Evolutionary conservation across 1,139 yeast genomes (phyloP), one percentile per base, ranked within the genome.

Genomic region (Magnusiomyces sp.): DNA sequence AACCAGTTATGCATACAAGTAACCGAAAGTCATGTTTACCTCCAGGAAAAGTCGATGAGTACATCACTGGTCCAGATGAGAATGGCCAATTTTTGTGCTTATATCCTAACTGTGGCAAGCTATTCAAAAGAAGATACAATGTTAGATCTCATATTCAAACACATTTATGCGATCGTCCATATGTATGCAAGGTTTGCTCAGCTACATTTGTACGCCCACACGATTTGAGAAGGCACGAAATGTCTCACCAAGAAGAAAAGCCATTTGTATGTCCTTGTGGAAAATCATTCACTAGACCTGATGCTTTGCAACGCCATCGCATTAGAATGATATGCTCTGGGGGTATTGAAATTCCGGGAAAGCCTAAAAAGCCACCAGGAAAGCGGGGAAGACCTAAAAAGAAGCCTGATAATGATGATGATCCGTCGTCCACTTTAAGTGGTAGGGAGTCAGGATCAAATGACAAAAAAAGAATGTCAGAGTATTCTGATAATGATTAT

Each of bases 131-230:
- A 62, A 74, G 96, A 47, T 94, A 94, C 68, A 94, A 94, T 63
- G 89, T 88, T n/a, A 75, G 97, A 54, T 88, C 97, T 0, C 99
- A 94, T 65, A 90, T 94, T 51, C 98, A 94, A 65, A 94, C 98
- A 0, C 99, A 94, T 72, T 71, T 94, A 49, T 83, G 94, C 64
- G 98, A 94, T 66, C 73, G 97, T 51, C 99, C 99, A 4, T 81
- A 84, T 61, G 54, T 65, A 2, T 85, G 92, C 64, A 78, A 80
- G 3, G 58, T 60, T 11, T 78, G 83, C 59, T 67, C 69, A 5
- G 82, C 86, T 56, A 74, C 81, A 46, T 86, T 86, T 68, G 95
- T 86, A 14, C 72, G 95, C 45, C 96, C 94, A 57, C 98, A 94
- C 64, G 99, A 94, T 67, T 73, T 94, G 59, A 79, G 89, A 53